Conservation (phyloP, 2,329 filamentous ascomycete genomes). For the Hymenoscyphus linearis region DNA sequence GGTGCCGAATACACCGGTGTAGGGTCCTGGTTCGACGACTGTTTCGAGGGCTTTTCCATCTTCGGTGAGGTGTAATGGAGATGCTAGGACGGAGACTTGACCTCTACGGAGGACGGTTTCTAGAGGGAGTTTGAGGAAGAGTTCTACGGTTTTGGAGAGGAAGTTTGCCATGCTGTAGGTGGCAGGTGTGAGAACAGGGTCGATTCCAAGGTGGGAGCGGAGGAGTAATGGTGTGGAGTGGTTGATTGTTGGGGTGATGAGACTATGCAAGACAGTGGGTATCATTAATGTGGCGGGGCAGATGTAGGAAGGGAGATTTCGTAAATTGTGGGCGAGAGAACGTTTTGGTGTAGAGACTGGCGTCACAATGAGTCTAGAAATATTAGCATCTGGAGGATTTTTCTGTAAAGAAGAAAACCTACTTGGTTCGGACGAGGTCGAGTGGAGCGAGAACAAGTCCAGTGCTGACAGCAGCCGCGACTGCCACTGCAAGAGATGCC, state of each 20-base stretch:
- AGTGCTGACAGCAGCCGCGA: conserved; percentile 60
- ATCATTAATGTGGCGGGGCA: conserved; percentile 67
- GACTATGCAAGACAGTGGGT: conserved; percentile 82
- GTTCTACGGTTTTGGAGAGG: conserved; percentile 69
- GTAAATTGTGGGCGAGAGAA: conserved; percentile 66
- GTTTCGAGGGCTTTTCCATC: conserved; percentile 51
- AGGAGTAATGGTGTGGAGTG: conserved; percentile 80
- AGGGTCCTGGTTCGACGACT: conserved; percentile 74
- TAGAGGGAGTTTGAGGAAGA: conserved; percentile 81
- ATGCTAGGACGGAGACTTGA: conserved; percentile 66
- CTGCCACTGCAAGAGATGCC: conserved; percentile 70
- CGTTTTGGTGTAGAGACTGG: conserved; percentile 71
- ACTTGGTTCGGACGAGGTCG: conserved; percentile 78
- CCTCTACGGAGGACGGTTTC: conserved; percentile 89
- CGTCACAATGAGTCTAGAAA: conserved; percentile 71
- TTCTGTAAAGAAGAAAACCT: conserved; percentile 8
- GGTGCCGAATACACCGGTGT: conserved; percentile 82
- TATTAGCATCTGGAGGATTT: conserved; percentile 21
- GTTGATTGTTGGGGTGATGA: conserved; percentile 76
- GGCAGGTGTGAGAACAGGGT: conserved; percentile 73
- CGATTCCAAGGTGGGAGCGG: conserved; percentile 77
- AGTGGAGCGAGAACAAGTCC: conserved; percentile 80
- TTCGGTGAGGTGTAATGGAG: conserved; percentile 10
- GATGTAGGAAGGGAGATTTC: conserved; percentile 70
- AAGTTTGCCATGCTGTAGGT: conserved; percentile 81